Base-by-base conservation (phyloP, 768 basidiomycete genomes). In the Trametes cingulata region DNA sequence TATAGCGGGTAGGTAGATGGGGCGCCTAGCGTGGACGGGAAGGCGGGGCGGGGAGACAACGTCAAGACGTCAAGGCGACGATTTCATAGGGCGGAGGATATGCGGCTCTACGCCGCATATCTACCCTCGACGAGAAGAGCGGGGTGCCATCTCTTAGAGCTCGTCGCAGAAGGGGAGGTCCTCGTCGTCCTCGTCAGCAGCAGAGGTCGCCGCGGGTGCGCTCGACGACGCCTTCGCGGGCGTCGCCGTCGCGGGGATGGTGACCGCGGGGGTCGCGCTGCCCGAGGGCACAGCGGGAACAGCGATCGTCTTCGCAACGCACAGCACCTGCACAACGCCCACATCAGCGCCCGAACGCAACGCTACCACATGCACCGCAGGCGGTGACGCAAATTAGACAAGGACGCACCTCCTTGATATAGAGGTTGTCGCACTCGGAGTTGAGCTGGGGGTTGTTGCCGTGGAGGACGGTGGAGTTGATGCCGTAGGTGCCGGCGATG, bases 371-470 rank as follows among this genome's bases (percentile, higher is more conserved):
- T 40, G 17, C 2, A 10, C n/a, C n/a, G n/a, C 27, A 47, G 41
- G 42, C 14, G 46, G 2, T n/a, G n/a, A n/a, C n/a, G n/a, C n/a
- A n/a, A n/a, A n/a, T n/a, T n/a, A n/a, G n/a, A n/a, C n/a, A n/a
- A 25, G 17, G n/a, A 76, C 80, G 56, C 50, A 91, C 90, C 83
- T 91, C 87, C 68, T 86, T 89, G 58, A 87, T 68, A 73, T 91
- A 90, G 71, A 93, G 76, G 77, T 91, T 91, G 64, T 65, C 73
- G 72, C 85, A 88, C 0, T 70, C 75, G 0, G 46, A 2, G 66
- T 83, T 63, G 65, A 92, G 78, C 72, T 91, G 85, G 19, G 89
- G 91, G 82, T 93, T 93, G 82, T 92, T 91, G 59, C 63, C 15
- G 69, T 71, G 76, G 29, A 93, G 76, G 5, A 84, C 77, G 37